Evolutionary conservation across 768 basidiomycete genomes (phyloP).

Genomic region (Tulasnella sp.): DNA sequence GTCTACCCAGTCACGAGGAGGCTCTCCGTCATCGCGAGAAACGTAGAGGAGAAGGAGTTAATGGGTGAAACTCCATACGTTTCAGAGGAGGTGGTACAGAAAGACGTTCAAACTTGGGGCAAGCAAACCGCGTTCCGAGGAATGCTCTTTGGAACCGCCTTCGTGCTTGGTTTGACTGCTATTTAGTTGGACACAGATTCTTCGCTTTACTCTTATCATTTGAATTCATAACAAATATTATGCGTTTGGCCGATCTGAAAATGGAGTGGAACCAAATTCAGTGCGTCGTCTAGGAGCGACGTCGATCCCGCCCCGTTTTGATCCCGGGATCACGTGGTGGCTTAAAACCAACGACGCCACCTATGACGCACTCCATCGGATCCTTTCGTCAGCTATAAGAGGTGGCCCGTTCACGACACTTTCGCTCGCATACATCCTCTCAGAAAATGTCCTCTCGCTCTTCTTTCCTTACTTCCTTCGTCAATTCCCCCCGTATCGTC

Average conservation of each 20-base stretch:
- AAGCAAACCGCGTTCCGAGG: neutral
- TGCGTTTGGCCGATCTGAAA: too few species aligned
- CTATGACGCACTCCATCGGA: conserved; percentile 4
- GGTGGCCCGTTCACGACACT: neutral
- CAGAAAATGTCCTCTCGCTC: conserved; percentile 1
- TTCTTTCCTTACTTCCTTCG: conserved; percentile 8
- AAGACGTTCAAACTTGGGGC: conserved; percentile 10
- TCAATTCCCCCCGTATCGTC: conserved; percentile 9
- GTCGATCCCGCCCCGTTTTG: neutral
- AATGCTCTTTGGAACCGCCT: neutral
- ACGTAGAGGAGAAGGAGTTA: neutral
- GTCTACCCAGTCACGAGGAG: neutral
- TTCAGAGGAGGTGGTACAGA: neutral
- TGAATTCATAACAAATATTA: too few species aligned
- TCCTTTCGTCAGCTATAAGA: neutral
- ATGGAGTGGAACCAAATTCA: too few species aligned
- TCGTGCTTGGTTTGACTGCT: neutral
- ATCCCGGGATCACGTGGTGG: neutral
- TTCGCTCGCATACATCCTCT: neutral
- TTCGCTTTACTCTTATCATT: too few species aligned
- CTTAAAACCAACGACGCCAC: neutral
- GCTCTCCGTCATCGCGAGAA: neutral
- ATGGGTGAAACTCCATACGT: neutral
- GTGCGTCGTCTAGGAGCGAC: too few species aligned
- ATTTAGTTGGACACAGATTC: neutral